Base-by-base conservation (phyloP, 176 grass and related monocot genomes). In the Lolium perenne region DNA sequence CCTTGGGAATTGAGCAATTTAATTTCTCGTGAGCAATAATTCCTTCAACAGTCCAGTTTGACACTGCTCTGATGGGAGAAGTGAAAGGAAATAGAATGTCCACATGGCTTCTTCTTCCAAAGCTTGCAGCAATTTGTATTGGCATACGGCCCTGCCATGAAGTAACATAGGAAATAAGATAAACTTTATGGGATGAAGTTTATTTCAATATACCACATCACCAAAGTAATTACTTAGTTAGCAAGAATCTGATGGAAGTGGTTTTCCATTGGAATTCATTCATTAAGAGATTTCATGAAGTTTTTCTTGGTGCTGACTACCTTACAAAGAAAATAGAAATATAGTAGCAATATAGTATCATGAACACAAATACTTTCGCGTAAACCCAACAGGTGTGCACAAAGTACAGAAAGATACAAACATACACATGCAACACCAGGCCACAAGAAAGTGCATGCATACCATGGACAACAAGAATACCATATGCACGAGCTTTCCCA, bases 81-180 rank as follows among this genome's bases (percentile, higher is more conserved):
- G 74, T 77, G 74, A 40, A 57, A 57, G 51, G 74, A 57, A 77
- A 77, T 8, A 77, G 74, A 77, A 77, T 77, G 16, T 77, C 74
- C 51, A 77, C 74, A 57, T 77, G 74, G 51, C 17, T 57, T 77
- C 74, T 77, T 77, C 74, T 57, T 40, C 74, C 50, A 77, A 7
- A 77, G 50, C 29, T 77, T 77, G 74, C 74, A 35, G 74, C 74
- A 8, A 77, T 77, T 77, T 77, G 50, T 55, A 77, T 77, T 57
- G 74, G 74, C 29, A 57, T 40, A n/a, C 16, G 74, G 26, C 74
- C 17, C 10, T 57, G 48, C 16, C 38, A 51, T 38, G 12, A 38
- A 77, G 23, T 57, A 77, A 77, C 3, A 77, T 55, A n/a, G 63
- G 60, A 76, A 26, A 55, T 29, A 55, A 17, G 74, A 11, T 20